phyloP scores from a whole-genome alignment of 2,329 filamentous ascomycete species.

The Gnomoniopsis smithogilvyi region DNA sequence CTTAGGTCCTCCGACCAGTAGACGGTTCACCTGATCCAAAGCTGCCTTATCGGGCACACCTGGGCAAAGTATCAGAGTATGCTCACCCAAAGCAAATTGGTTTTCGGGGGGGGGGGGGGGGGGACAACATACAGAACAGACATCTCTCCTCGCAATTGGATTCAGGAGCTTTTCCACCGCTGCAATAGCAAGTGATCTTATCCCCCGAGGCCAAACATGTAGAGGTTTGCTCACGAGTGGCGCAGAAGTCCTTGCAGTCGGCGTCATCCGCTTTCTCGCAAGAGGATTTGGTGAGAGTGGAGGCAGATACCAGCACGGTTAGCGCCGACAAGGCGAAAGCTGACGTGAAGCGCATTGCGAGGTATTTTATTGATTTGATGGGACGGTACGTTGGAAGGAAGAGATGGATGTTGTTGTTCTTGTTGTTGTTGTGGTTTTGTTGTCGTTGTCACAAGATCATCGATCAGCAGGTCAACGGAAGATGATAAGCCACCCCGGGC shows the following conservation, averaged over 20 bases:
- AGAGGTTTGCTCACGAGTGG: background rate
- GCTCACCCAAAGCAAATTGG: background rate
- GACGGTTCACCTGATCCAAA: background rate
- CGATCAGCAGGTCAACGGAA: no score
- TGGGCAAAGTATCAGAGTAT: background rate
- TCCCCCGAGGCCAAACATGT: background rate
- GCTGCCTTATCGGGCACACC: background rate
- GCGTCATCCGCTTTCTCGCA: background rate
- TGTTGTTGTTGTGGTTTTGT: no score
- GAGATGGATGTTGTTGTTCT: no score
- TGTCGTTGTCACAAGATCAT: no score
- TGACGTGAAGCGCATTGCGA: background rate
- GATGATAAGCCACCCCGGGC: no score
- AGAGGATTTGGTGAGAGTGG: background rate
- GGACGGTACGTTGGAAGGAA: no score
- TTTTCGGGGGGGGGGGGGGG: background rate
- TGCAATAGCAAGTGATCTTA: background rate
- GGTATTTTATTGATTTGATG: background rate
- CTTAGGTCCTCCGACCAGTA: background rate
- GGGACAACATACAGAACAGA: background rate
- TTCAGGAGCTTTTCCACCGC: background rate
- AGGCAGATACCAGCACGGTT: background rate
- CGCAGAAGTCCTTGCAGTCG: background rate
- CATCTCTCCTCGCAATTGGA: background rate
- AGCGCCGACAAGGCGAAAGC: background rate